Evolutionary conservation across 495 filamentous ascomycete genomes (phyloP).

Genomic region (Xylaria curta): DNA sequence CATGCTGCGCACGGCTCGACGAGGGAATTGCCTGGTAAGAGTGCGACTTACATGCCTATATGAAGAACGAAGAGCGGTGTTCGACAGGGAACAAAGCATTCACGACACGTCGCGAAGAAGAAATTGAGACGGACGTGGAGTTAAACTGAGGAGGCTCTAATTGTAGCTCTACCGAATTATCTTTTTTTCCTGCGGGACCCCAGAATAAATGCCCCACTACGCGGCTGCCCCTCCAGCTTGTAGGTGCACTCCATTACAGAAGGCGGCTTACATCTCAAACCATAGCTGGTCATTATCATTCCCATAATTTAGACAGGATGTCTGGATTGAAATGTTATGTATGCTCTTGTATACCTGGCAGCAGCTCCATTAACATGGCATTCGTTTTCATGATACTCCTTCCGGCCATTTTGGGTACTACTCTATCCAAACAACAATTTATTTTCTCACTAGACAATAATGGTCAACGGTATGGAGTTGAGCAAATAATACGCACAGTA

Average conservation of each 20-base stretch:
- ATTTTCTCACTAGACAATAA: background rate
- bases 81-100: slow-evolving; percentile 26
- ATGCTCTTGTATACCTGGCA: background rate
- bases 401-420: background rate
- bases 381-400: background rate
- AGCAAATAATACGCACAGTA: background rate
- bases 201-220: background rate
- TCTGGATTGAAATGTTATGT: background rate
- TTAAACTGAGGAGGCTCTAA: background rate
- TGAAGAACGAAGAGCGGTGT: slow-evolving; percentile 2
- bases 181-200: background rate
- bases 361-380: background rate
- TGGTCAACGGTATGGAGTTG: background rate
- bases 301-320: background rate
- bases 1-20: slow-evolving; percentile 36
- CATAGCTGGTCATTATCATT: background rate
- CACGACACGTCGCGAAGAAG: slow-evolving; percentile 15
- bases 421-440: background rate
- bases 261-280: background rate
- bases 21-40: slow-evolving; percentile 11
- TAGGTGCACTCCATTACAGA: background rate
- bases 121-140: background rate
- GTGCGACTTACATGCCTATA: slow-evolving; percentile 31
- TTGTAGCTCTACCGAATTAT: background rate
- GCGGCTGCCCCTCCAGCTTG: slow-evolving; percentile 3